These are phyloP conservation scores for Aspergillus sp. DNA, from an alignment of 2,329 filamentous ascomycete genomes.

Conservation along the genomic window DNA sequence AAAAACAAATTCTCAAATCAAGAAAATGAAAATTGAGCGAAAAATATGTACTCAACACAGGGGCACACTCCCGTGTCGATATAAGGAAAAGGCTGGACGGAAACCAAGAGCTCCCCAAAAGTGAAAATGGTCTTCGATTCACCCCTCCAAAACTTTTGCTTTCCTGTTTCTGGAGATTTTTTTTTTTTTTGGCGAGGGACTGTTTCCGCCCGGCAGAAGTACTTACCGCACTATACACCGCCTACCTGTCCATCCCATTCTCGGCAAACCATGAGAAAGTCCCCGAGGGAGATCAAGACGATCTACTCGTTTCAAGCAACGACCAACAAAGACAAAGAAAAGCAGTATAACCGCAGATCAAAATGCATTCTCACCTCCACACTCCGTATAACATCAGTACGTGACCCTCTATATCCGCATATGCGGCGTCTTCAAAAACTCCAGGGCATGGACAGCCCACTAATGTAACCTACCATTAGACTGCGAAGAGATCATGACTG, in stretches of 20 bases:
- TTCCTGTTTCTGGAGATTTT: constrained; percentile 16
- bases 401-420: constrained; percentile 22
- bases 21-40: constrained; percentile 5
- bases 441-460: background rate
- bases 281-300: background rate
- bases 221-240: constrained; percentile 1
- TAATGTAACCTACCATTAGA: constrained; percentile 52
- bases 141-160: constrained; percentile 8
- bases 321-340: constrained; percentile 1
- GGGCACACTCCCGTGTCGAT: background rate
- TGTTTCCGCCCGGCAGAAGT: constrained; percentile 21
- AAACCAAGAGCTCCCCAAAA: background rate
- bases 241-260: background rate
- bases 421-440: background rate
- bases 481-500: constrained; percentile 90
- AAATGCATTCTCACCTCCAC: constrained; percentile 96
- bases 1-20: background rate
- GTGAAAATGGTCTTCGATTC: constrained; percentile 1
- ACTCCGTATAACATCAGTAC: constrained; percentile 87
- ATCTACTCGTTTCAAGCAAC: background rate
- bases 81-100: constrained; percentile 7
- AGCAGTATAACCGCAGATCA: constrained; percentile 26
- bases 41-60: background rate
- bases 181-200: constrained; percentile 25
- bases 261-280: background rate